Percentiles rank a stretch among this genome's conserved stretches.
Conservation (phyloP, 257 asterid genomes). For the Capsicum rhomboideum region DNA sequence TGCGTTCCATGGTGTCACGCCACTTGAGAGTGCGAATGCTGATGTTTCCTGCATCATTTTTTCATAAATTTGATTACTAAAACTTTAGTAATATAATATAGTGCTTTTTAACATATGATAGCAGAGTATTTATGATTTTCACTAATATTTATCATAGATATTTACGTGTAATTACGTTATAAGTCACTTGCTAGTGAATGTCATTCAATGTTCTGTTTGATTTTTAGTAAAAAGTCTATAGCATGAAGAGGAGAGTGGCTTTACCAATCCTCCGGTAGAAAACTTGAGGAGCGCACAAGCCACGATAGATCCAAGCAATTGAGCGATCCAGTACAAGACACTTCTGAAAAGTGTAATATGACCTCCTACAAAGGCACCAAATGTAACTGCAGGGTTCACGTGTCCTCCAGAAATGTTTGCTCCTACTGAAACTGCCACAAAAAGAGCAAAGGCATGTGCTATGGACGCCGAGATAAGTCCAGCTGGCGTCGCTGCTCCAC, state of each 20-base stretch:
- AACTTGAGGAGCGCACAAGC: constrained; percentile 72
- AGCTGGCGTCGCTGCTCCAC: constrained; percentile 55
- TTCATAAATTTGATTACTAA: neutral
- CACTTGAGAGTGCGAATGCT: constrained; percentile 62
- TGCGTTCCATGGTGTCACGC: constrained; percentile 54
- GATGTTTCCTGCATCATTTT: constrained; percentile 44
- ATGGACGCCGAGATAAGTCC: constrained; percentile 57
- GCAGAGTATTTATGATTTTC: no score
- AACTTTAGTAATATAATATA: no score
- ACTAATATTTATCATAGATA: no score
- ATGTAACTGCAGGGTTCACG: constrained; percentile 80
- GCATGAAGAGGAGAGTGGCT: neutral
- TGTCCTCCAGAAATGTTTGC: constrained; percentile 91
- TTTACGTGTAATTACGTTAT: no score
- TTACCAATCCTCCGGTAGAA: constrained; percentile 72
- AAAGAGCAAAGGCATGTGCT: constrained; percentile 76
- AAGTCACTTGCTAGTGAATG: no score
- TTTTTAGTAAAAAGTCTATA: neutral
- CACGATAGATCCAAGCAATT: constrained; percentile 61
- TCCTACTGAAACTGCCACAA: constrained; percentile 67
- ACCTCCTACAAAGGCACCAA: constrained; percentile 77
- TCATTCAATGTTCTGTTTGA: neutral
- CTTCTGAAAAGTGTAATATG: constrained; percentile 50
- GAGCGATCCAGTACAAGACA: constrained; percentile 72
- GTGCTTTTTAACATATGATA: no score